Conservation (phyloP, 2,329 filamentous ascomycete species). For the Tolypocladium cylindrosporum region DNA sequence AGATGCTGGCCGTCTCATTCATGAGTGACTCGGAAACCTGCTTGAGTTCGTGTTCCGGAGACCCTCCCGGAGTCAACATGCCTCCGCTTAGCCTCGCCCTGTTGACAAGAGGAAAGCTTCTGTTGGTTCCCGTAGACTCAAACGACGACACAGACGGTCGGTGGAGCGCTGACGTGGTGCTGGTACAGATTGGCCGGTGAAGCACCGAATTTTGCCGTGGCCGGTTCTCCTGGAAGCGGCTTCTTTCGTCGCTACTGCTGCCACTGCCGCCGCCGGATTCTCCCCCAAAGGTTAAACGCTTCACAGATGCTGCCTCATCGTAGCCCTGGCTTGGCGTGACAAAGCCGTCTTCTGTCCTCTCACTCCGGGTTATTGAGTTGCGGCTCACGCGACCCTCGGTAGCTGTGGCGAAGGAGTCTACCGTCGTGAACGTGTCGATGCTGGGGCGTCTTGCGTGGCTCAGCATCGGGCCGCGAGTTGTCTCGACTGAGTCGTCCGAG, state of each 20-base stretch:
- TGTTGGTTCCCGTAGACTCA: conserved; percentile 46
- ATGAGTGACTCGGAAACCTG: conserved; percentile 38
- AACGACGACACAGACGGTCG: conserved; percentile 48
- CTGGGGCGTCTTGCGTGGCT: conserved; percentile 31
- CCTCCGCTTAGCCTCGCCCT: conserved; percentile 36
- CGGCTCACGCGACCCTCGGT: conserved; percentile 37
- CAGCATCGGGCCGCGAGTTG: conserved; percentile 37
- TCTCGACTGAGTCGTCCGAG: conserved; percentile 53
- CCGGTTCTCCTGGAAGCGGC: conserved; percentile 6
- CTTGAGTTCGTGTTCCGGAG: conserved; percentile 38
- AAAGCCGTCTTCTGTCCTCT: conserved; percentile 9
- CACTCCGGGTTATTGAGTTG: conserved; percentile 13
- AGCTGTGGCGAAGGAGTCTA: conserved; percentile 47
- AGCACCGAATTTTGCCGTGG: conserved; percentile 24
- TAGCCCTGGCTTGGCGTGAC: conserved; percentile 10
- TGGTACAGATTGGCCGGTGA: conserved; percentile 32
- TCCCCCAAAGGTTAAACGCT: conserved; percentile 14
- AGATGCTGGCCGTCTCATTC: conserved; percentile 34
- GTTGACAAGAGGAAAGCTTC: conserved; percentile 53
- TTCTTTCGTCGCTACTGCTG: conserved; percentile 13
- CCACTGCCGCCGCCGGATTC: conserved; percentile 5
- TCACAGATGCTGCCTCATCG: conserved; percentile 10
- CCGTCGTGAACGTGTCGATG: conserved; percentile 30
- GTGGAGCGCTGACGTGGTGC: conserved; percentile 29
- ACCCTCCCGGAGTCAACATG: conserved; percentile 36